Evolutionary conservation across 345 rosid species (phyloP).

Genomic region (Bruguiera gymnorhiza): DNA sequence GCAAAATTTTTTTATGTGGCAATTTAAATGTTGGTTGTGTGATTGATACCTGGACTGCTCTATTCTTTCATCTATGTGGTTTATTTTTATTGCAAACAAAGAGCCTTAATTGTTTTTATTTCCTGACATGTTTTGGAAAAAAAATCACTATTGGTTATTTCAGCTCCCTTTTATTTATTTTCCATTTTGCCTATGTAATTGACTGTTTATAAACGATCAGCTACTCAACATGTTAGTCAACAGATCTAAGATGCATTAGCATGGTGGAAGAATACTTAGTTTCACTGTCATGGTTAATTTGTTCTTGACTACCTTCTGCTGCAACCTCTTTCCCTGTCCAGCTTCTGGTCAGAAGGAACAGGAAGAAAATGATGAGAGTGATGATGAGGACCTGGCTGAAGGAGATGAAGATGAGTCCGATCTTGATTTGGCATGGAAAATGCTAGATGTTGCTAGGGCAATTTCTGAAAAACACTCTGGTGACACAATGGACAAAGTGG

Average conservation of each 20-base stretch:
- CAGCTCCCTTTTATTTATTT: slow-evolving; percentile 17
- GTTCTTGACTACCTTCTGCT: background rate
- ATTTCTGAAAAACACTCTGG: slow-evolving; percentile 60
- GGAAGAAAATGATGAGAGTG: slow-evolving; percentile 43
- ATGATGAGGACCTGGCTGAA: slow-evolving; percentile 56
- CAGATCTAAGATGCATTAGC: slow-evolving; percentile 7
- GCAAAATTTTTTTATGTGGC: background rate
- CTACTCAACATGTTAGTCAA: background rate
- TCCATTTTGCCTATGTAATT: background rate
- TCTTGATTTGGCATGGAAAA: slow-evolving; percentile 94
- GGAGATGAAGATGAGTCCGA: slow-evolving; percentile 91
- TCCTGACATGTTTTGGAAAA: background rate
- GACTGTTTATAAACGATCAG: background rate
- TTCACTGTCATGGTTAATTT: background rate
- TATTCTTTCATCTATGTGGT: background rate
- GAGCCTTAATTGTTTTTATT: background rate
- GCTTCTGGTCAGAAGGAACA: slow-evolving; percentile 45
- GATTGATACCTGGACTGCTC: background rate
- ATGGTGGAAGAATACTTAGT: background rate
- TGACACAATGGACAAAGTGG: slow-evolving; percentile 80
- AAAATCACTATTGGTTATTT: slow-evolving; percentile 5
- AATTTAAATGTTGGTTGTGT: background rate
- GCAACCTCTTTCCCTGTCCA: slow-evolving; percentile 15
- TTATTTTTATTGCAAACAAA: background rate
- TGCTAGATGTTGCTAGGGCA: slow-evolving; percentile 89